These are phyloP conservation scores for Erysimum cheiranthoides DNA, from an alignment of 345 rosid genomes.

Conservation along the genomic window DNA sequence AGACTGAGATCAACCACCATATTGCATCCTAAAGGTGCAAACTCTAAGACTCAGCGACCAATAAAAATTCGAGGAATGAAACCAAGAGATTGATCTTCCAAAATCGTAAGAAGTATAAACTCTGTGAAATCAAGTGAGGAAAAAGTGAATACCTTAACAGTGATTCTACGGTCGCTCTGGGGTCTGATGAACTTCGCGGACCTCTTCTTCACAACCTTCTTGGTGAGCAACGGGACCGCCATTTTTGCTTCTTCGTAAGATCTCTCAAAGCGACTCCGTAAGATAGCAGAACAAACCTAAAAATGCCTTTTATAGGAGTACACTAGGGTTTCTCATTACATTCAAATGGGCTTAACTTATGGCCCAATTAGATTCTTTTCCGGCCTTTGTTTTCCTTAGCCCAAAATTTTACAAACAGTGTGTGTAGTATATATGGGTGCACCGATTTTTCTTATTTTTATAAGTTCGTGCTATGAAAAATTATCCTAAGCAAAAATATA, in stretches of 20 bases:
- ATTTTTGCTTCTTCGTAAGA: slow-evolving; percentile 48
- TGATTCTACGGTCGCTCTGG: slow-evolving; percentile 76
- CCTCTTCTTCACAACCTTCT: slow-evolving; percentile 88
- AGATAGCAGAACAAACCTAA: slow-evolving; percentile 22
- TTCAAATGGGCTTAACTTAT: neutral
- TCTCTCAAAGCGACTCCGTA: slow-evolving; percentile 38
- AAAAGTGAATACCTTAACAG: slow-evolving; percentile 64
- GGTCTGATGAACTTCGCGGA: slow-evolving; percentile 78
- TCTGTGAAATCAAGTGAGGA: neutral
- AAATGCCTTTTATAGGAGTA: neutral
- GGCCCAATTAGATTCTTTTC: slow-evolving; percentile 2
- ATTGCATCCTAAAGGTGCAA: slow-evolving; percentile 36
- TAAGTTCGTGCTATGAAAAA: no score
- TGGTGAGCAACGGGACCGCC: slow-evolving; percentile 75
- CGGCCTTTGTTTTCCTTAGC: neutral
- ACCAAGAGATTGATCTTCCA: neutral
- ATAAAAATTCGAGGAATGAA: neutral
- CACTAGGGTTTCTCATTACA: slow-evolving; percentile 33
- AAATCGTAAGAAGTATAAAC: neutral
- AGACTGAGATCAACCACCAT: neutral
- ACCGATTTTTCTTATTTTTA: no score
- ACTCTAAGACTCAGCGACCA: slow-evolving; percentile 58
- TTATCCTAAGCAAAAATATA: no score
- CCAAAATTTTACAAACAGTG: no score
- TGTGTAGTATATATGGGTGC: no score